Conservation (phyloP, 2,329 filamentous ascomycete genomes). For the Diatrype stigma region DNA sequence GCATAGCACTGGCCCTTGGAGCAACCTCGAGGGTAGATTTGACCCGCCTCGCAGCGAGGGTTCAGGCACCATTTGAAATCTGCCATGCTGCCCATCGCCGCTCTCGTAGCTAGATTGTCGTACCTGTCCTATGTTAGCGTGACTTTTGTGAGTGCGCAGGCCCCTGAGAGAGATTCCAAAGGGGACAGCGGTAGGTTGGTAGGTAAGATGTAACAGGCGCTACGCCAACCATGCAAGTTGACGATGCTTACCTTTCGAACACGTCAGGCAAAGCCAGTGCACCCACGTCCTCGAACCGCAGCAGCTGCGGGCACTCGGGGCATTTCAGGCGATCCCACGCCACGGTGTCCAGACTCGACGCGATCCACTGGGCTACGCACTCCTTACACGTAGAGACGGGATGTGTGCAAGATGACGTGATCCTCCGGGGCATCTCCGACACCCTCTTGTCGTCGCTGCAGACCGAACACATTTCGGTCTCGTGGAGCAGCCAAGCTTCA, state of each 20-base stretch:
- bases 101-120: slow-evolving; percentile 30
- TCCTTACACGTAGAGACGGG: slow-evolving; percentile 25
- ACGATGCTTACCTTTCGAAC: slow-evolving; percentile 19
- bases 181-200: too few relatives aligned
- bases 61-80: slow-evolving; percentile 36
- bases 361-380: slow-evolving; percentile 31
- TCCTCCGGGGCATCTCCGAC: slow-evolving; percentile 28
- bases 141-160: neutral
- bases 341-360: slow-evolving; percentile 23
- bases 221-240: too few relatives aligned
- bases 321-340: slow-evolving; percentile 31
- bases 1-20: slow-evolving; percentile 28
- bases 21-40: slow-evolving; percentile 30
- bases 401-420: slow-evolving; percentile 27
- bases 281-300: slow-evolving; percentile 27
- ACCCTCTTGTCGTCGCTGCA: slow-evolving; percentile 32
- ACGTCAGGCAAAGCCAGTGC: slow-evolving; percentile 20
- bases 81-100: slow-evolving; percentile 21
- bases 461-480: slow-evolving; percentile 26
- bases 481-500: slow-evolving; percentile 30
- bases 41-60: slow-evolving; percentile 31
- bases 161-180: too few relatives aligned
- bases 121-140: slow-evolving; percentile 18
- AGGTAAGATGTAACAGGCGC: neutral
- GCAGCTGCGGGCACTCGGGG: slow-evolving; percentile 28